A percentile compares a stretch with the other conserved stretches of the same genome.
These are phyloP conservation scores for Castanea sativa DNA, from an alignment of 306 rosid species.

Conservation along the genomic window DNA sequence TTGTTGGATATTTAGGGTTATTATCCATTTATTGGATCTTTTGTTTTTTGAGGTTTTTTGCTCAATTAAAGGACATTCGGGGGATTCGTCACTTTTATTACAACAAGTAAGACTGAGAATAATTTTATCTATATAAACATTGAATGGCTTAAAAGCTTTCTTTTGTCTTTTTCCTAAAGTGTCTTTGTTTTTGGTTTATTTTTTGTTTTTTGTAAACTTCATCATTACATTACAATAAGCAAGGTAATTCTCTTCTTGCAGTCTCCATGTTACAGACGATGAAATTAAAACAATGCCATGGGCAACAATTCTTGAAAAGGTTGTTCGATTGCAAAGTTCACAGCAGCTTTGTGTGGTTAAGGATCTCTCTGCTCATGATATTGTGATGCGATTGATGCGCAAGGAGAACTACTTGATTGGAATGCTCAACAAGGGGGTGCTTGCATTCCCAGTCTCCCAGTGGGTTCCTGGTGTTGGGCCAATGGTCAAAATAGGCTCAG, in stretches of 20 bases:
- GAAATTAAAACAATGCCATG: conserved; percentile 95
- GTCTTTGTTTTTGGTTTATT: background rate
- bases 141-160: conserved; percentile 5
- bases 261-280: conserved; percentile 78
- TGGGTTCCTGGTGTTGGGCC: conserved; percentile 97
- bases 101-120: conserved; percentile 49
- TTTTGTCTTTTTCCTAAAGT: background rate
- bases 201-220: background rate
- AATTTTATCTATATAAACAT: background rate
- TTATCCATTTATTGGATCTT: conserved; percentile 84
- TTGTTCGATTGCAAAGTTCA: conserved; percentile 69
- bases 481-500: conserved; percentile 41
- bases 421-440: conserved; percentile 91
- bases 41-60: conserved; percentile 89
- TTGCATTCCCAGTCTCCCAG: conserved; percentile 83
- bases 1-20: conserved; percentile 86
- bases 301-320: conserved; percentile 84
- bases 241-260: conserved; percentile 37
- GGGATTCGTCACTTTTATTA: conserved; percentile 78
- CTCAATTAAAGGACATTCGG: conserved; percentile 69
- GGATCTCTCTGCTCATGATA: conserved; percentile 90
- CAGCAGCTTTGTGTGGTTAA: conserved; percentile 77
- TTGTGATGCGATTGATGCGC: conserved; percentile 94
- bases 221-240: conserved; percentile 9
- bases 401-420: conserved; percentile 95